Evolutionary conservation across 306 rosid species (phyloP), one percentile per base, ranked within the genome.

Genomic region (Malus asiatica): DNA sequence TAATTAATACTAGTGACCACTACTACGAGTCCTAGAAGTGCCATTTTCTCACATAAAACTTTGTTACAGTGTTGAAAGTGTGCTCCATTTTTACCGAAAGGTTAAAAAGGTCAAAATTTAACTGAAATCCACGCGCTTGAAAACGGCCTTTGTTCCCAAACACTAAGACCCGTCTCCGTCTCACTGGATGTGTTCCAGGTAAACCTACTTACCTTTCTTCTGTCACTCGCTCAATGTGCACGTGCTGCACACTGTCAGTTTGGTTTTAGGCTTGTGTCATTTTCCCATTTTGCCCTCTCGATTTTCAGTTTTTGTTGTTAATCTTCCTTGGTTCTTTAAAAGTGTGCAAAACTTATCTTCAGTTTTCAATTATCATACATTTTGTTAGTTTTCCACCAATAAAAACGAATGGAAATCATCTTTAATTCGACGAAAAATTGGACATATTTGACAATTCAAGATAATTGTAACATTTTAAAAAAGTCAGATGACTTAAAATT

Each of bases 91-190:
- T 73, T 18, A 57, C 74, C 48, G n/a, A 63, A 18, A 8, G 40
- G 38, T 46, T 11, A 33, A 61, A 78, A 60, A 44, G 38, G 75
- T 48, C 14, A 68, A 79, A 79, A 22, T 27, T 35, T 59, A 75
- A 38, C 76, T 51, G 45, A 70, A 75, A 63, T 20, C 15, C 22
- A 61, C 59, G 65, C 71, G 77, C 57, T 58, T 63, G 13, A 12
- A 38, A 40, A 71, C 68, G 73, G 68, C 55, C 65, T 52, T 33
- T 33, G 62, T 16, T 71, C 16, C 53, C 68, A 23, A 11, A 29
- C 7, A 33, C 76, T 33, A 72, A 70, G 64, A 71, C 71, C 33
- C 38, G 76, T 60, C 68, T 18, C 81, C 72, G 40, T 33, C 71
- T 22, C 65, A 2, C 25, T 32, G 35, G 64, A 38, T 16, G 79